A percentile compares a stretch with the other conserved stretches of the same genome.
These are phyloP conservation scores for Hirsutella rhossiliensis DNA, from an alignment of 2,329 filamentous ascomycete species.

Conservation along the genomic window DNA sequence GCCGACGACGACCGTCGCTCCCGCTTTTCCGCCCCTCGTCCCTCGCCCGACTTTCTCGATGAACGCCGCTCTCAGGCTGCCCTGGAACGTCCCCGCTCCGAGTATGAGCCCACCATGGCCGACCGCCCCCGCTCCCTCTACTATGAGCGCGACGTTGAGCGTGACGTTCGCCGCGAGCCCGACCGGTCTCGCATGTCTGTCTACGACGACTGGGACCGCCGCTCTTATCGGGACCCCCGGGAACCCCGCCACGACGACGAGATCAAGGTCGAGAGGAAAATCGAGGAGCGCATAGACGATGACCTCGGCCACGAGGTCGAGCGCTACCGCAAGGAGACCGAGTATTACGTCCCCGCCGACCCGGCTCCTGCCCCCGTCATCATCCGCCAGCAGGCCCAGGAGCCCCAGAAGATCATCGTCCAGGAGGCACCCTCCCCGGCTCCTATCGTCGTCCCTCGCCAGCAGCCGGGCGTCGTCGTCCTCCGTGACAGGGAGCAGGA, in stretches of 20 bases:
- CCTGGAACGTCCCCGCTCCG: conserved; percentile 38
- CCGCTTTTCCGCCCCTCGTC: conserved; percentile 27
- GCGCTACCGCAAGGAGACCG: conserved; percentile 48
- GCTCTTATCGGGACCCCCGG: conserved; percentile 22
- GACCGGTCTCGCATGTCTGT: conserved; percentile 19
- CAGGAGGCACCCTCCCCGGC: conserved; percentile 42
- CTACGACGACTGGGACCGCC: conserved; percentile 34
- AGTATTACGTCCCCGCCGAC: conserved; percentile 44
- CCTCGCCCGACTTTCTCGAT: conserved; percentile 28
- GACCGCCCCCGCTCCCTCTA: conserved; percentile 26
- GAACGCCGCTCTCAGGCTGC: conserved; percentile 27
- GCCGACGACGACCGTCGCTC: conserved; percentile 32
- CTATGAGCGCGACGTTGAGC: conserved; percentile 33
- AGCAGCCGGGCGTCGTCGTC: conserved; percentile 32
- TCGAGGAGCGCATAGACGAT: conserved; percentile 36
- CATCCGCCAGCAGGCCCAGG: conserved; percentile 41
- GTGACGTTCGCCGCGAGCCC: conserved; percentile 16
- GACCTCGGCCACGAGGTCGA: conserved; percentile 37
- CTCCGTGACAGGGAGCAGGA: conserved; percentile 29
- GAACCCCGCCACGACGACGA: conserved; percentile 35
- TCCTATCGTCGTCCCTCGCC: conserved; percentile 36
- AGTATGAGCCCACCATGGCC: conserved; percentile 26
- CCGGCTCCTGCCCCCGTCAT: conserved; percentile 39
- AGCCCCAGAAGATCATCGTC: conserved; percentile 48
- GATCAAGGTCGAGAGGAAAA: conserved; percentile 40